phyloP scores from a whole-genome alignment of 2,329 filamentous ascomycete genomes.

The Neonectria faginata region DNA sequence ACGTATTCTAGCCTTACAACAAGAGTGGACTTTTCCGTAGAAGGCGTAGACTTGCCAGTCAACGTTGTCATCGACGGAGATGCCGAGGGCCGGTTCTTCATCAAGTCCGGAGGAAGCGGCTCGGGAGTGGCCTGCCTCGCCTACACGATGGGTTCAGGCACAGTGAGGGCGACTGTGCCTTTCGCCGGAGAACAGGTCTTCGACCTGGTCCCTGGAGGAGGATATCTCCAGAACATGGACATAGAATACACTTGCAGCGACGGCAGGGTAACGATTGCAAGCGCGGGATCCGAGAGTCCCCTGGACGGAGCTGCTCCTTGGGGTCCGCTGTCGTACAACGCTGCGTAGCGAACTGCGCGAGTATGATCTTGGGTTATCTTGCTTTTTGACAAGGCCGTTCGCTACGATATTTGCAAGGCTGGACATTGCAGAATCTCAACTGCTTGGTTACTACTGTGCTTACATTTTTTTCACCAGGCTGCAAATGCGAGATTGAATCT shows the following conservation, averaged over 20 bases:
- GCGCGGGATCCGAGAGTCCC: slow-evolving; percentile 1
- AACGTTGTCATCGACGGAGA: slow-evolving; percentile 11
- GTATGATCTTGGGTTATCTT: neutral
- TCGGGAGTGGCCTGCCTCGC: slow-evolving; percentile 15
- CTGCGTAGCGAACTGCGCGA: neutral
- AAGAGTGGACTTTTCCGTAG: neutral
- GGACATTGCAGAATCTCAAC: neutral
- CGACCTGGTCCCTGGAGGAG: slow-evolving; percentile 19
- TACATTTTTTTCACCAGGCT: too few species aligned
- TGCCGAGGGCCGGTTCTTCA: slow-evolving; percentile 10
- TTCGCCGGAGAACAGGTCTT: slow-evolving; percentile 10
- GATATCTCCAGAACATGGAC: slow-evolving; percentile 19
- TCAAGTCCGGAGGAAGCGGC: slow-evolving; percentile 14
- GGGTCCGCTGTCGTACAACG: slow-evolving; percentile 22
- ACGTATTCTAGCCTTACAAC: slow-evolving; percentile 11
- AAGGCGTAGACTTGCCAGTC: neutral
- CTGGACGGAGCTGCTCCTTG: slow-evolving; percentile 12
- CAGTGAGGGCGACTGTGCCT: neutral
- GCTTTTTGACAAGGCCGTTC: neutral
- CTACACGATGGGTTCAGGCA: slow-evolving; percentile 13
- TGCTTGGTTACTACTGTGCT: too few species aligned
- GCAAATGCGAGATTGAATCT: too few species aligned
- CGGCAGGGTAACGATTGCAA: slow-evolving; percentile 8
- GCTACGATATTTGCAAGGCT: neutral
- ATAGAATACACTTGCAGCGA: slow-evolving; percentile 14